These are phyloP conservation scores for Amphibolis antarctica DNA, from an alignment of 106 monocot species.

Conservation along the genomic window DNA sequence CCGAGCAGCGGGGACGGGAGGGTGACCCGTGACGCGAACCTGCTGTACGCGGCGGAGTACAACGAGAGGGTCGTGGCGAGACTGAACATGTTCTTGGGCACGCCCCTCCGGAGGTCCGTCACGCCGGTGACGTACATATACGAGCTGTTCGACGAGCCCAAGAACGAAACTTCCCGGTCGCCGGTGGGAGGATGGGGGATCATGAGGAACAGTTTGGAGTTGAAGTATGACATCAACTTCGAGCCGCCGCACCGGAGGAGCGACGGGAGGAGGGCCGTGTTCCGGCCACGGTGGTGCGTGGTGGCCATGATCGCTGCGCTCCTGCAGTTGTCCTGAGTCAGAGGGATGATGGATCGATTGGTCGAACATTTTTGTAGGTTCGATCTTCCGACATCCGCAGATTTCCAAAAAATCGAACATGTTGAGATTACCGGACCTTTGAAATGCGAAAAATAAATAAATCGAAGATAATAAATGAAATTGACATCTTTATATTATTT, in stretches of 20 bases:
- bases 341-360: no score
- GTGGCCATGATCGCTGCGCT: not conserved
- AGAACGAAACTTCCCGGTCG: not conserved
- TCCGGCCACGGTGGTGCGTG: not conserved
- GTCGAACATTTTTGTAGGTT: no score
- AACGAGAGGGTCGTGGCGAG: constrained; percentile 7
- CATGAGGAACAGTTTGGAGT: not conserved
- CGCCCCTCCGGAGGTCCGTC: constrained; percentile 4
- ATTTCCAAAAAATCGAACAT: no score
- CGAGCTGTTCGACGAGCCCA: constrained; percentile 4
- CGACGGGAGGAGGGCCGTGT: not conserved
- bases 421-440: no score
- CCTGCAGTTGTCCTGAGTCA: not conserved
- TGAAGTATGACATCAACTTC: constrained; percentile 7
- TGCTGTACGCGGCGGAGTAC: constrained; percentile 13
- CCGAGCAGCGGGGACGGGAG: constrained; percentile 9
- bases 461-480: no score
- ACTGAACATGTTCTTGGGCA: constrained; percentile 4
- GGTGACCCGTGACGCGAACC: constrained; percentile 2
- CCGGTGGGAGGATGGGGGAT: constrained; percentile 1
- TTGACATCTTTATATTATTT: no score
- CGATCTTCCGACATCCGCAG: no score
- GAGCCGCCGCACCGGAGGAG: not conserved
- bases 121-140: constrained; percentile 14
- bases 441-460: no score